Evolutionary conservation across 192 early-diverging fungal genomes (phyloP).

Genomic region (Coemansia sp.): DNA sequence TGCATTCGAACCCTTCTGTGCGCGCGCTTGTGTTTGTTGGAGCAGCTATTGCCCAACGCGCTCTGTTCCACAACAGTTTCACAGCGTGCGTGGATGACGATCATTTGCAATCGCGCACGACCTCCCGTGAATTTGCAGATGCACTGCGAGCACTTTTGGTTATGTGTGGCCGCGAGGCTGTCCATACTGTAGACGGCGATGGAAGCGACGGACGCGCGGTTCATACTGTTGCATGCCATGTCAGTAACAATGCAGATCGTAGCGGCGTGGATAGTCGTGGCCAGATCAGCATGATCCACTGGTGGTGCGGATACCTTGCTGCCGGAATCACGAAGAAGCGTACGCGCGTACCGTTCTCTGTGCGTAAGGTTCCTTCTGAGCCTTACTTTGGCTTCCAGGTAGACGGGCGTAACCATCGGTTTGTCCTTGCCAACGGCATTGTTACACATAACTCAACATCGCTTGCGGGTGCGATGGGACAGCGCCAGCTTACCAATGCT

Average conservation of each 20-base stretch:
- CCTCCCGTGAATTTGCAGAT: neutral
- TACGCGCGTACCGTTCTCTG: slow-evolving; percentile 13
- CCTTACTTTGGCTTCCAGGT: slow-evolving; percentile 43
- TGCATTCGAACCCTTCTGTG: slow-evolving; percentile 16
- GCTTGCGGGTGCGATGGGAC: slow-evolving; percentile 88
- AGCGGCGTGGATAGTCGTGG: neutral
- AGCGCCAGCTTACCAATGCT: slow-evolving; percentile 98
- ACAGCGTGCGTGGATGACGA: neutral
- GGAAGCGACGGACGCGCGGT: neutral
- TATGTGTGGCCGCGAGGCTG: slow-evolving; percentile 1
- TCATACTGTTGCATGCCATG: neutral
- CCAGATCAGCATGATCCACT: neutral
- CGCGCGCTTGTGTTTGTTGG: slow-evolving; percentile 25
- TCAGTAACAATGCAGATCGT: neutral
- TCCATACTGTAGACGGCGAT: neutral
- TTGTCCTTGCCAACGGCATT: slow-evolving; percentile 53
- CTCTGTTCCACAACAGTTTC: neutral
- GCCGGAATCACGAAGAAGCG: neutral
- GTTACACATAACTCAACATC: slow-evolving; percentile 60
- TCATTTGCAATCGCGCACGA: neutral
- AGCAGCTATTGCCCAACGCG: slow-evolving; percentile 6
- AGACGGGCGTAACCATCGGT: slow-evolving; percentile 36
- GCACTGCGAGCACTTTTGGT: neutral
- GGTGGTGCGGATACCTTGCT: neutral
- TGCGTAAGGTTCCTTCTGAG: slow-evolving; percentile 20